These are phyloP conservation scores for Kodamaea alishanica DNA, from an alignment of 1,139 yeast species.

Conservation along the genomic window DNA sequence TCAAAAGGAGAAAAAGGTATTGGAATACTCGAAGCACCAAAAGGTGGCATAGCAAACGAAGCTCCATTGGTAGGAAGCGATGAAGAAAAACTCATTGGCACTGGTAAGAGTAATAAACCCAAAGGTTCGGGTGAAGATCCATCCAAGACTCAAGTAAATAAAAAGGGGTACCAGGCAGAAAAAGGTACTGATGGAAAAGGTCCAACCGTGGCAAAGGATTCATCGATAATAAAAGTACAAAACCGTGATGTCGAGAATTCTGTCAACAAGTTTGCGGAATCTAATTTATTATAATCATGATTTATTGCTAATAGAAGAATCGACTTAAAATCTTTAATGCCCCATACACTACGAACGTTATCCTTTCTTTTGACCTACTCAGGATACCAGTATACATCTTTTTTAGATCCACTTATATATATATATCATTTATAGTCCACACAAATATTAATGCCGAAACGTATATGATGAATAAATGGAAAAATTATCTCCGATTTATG, in stretches of 20 bases:
- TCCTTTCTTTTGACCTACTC: no score
- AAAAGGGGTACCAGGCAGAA: conserved; percentile 16
- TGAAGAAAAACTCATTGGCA: conserved; percentile 31
- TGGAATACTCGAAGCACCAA: conserved; percentile 48
- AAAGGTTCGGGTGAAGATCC: not conserved
- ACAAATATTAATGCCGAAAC: no score
- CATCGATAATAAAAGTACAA: conserved; percentile 4
- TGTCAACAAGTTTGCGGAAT: conserved; percentile 1
- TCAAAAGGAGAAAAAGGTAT: conserved; percentile 43
- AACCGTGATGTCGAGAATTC: conserved; percentile 7
- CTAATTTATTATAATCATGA: no score
- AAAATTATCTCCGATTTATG: no score
- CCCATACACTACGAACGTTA: no score
- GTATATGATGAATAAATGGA: no score
- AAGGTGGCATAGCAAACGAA: conserved; percentile 49
- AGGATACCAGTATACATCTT: not conserved
- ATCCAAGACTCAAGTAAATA: not conserved
- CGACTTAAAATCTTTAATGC: not conserved
- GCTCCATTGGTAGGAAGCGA: conserved; percentile 45
- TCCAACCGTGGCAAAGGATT: conserved; percentile 1
- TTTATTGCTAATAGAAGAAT: no score
- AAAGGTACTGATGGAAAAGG: conserved; percentile 7
- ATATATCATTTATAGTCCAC: no score
- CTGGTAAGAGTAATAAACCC: conserved; percentile 15
- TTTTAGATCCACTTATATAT: not conserved